Base-by-base conservation (phyloP, 108 stramenopile species). In the Phaeodactylum tricornutum region DNA sequence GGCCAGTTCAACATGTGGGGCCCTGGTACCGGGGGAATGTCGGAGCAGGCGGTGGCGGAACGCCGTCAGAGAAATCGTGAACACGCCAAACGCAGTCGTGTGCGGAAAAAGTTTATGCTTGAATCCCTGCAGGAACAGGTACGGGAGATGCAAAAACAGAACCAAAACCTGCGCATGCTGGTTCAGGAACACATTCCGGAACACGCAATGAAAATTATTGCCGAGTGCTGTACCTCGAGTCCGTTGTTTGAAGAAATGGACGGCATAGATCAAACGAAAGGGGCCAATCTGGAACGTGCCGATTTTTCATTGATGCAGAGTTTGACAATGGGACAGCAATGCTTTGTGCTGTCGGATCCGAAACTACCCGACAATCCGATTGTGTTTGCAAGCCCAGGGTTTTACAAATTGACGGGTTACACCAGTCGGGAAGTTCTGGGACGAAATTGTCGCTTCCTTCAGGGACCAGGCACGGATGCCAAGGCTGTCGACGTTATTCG, bases 391-490 rank as follows among this genome's bases (percentile, higher is more conserved):
- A 79, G 74, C 48, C 72, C 69, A 38, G 87, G 87, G 27, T 98
- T 98, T 69, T 89, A 93, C 54, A 61, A 69, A 33, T 64, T 99
- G 26, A 96, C 98, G 9, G 98, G 98, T 17, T 99, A 98, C 69
- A 73, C 87, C 25, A 74, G 57, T 35, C 72, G 81, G 29, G 87
- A 98, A 55, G 88, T 98, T 9, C 67, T 99, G 12, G 97, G 96
- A n/a, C 76, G 93, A 21, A 99, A 99, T 65, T 99, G 97, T 67
- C 81, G 96, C 27, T 96, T 99, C 59, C 64, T 97, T 12, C 96
- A 97, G 66, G 96, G 96, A 5, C 77, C 84, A 15, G 82, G 85
- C 21, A 98, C 98, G 24, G 93, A 97, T 70, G 88, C 87, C 4
- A 76, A 69, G 50, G 64, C 93, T 45, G 95, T 99, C 3, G 94